Percentiles rank a stretch among this genome's conserved stretches.
Conservation (phyloP, 108 stramenopile genomes). For the Cyclotella baltica region DNA sequence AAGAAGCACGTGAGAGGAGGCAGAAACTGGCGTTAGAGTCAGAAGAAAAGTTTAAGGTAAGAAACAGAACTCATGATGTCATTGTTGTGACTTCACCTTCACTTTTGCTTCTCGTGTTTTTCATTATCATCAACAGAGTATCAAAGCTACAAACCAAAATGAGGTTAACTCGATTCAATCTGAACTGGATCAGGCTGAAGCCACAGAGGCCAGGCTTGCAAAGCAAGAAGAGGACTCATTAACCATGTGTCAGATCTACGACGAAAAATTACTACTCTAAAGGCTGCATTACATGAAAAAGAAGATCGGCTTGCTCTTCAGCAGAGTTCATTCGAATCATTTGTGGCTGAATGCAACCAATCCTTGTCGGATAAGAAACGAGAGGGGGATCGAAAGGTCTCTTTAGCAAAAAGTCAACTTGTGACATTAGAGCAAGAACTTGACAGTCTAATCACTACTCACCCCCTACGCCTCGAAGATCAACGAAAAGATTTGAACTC, state of each 20-base stretch:
- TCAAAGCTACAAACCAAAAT: not conserved
- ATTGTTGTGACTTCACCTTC: no score
- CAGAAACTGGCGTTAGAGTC: not conserved
- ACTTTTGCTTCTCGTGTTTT: no score
- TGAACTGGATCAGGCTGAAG: conserved; percentile 16
- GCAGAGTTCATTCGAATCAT: not conserved
- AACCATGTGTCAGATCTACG: not conserved
- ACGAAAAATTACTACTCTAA: not conserved
- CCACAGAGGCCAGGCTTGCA: not conserved
- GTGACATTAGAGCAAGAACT: conserved; percentile 11
- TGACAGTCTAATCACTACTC: conserved; percentile 16
- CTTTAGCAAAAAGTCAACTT: conserved; percentile 9
- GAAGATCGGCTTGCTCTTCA: not conserved
- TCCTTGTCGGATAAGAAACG: conserved; percentile 5
- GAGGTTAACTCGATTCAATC: conserved; percentile 7
- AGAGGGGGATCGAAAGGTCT: conserved; percentile 17
- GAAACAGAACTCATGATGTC: no score
- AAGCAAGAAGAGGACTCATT: conserved; percentile 1
- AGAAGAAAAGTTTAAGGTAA: conserved; percentile 19
- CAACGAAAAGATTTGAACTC: conserved; percentile 22
- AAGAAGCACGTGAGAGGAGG: conserved; percentile 30
- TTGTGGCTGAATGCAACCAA: conserved; percentile 7
- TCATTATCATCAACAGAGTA: not conserved
- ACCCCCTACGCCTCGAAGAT: conserved; percentile 11
- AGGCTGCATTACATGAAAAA: conserved; percentile 1